These are phyloP conservation scores for Wickerhamiella brachini DNA, from an alignment of 805 yeast species.

Conservation along the genomic window DNA sequence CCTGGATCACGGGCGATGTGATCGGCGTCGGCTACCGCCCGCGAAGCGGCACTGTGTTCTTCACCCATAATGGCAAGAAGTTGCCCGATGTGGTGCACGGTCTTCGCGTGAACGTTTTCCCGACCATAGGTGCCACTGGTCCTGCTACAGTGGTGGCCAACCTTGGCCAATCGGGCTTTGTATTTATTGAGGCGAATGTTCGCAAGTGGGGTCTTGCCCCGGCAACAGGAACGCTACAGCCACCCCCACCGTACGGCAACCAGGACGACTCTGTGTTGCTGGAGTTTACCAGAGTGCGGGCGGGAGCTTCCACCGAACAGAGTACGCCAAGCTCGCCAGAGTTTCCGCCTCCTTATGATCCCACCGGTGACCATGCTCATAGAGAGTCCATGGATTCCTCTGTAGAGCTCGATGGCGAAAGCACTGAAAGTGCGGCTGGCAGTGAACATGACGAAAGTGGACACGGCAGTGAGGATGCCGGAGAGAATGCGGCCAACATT, in stretches of 20 bases:
- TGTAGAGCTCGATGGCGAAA: no score
- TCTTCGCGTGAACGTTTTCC: slow-evolving; percentile 61
- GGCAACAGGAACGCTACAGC: slow-evolving; percentile 70
- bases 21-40: slow-evolving; percentile 83
- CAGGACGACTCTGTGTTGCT: slow-evolving; percentile 65
- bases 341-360: background rate
- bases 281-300: slow-evolving; percentile 7
- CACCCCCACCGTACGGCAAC: slow-evolving; percentile 86
- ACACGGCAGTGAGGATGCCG: no score
- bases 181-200: slow-evolving; percentile 81
- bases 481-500: no score
- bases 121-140: slow-evolving; percentile 79
- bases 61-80: slow-evolving; percentile 89
- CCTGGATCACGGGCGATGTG: slow-evolving; percentile 68
- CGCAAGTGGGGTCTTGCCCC: slow-evolving; percentile 96
- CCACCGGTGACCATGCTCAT: background rate
- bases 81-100: slow-evolving; percentile 66
- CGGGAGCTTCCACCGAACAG: background rate
- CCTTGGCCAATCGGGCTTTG: slow-evolving; percentile 80
- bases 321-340: background rate
- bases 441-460: background rate
- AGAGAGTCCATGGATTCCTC: no score
- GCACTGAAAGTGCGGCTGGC: no score
- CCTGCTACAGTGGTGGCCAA: slow-evolving; percentile 77
- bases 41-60: slow-evolving; percentile 73